Conservation (phyloP, 78 protist species). For the Dictyostelium brefeldianum region DNA sequence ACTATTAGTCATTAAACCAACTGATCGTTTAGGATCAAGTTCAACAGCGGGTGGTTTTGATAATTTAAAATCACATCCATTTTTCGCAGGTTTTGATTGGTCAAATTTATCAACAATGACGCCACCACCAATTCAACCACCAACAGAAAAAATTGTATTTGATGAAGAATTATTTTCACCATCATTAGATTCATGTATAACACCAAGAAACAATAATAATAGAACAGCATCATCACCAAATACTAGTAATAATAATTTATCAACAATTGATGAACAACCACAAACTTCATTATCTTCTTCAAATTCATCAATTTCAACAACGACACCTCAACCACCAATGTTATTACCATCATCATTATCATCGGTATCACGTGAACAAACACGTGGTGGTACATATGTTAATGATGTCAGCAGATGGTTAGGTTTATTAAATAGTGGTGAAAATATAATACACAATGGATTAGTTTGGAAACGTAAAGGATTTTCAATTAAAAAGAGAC, state of each 20-base stretch:
- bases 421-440: constrained; percentile 61
- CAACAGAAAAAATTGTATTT: constrained; percentile 41
- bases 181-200: background rate
- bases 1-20: constrained; percentile 75
- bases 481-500: constrained; percentile 82
- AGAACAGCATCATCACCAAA: background rate
- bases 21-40: constrained; percentile 44
- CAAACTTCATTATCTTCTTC: background rate
- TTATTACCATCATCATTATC: background rate
- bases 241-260: background rate
- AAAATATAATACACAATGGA: constrained; percentile 73
- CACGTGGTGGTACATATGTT: constrained; percentile 13
- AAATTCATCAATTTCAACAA: background rate
- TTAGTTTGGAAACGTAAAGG: constrained; percentile 84
- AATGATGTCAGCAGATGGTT: constrained; percentile 39
- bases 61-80: constrained; percentile 83
- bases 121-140: constrained; percentile 81
- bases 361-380: background rate
- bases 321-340: background rate
- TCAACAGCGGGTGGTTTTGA: constrained; percentile 26
- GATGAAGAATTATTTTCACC: constrained; percentile 49
- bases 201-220: constrained; percentile 23
- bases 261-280: background rate
- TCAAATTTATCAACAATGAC: constrained; percentile 7
- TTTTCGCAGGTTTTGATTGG: constrained; percentile 87